Evolutionary conservation across 2,329 filamentous ascomycete genomes (phyloP).

Genomic region (Cyphellophora europaea): DNA sequence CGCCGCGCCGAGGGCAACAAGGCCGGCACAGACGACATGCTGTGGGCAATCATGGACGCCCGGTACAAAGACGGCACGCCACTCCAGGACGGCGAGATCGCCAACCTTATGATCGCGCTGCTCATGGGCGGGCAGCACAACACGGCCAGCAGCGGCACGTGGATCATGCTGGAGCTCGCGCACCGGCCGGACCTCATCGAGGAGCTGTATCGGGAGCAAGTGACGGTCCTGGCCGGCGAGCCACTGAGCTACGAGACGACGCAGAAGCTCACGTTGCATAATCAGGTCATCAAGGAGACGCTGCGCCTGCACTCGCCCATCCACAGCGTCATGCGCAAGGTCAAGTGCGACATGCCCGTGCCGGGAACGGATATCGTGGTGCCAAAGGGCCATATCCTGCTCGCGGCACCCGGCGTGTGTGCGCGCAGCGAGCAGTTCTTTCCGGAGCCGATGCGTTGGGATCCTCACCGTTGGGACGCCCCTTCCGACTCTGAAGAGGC

Average conservation of each 20-base stretch:
- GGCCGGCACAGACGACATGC: constrained; percentile 53
- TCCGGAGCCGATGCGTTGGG: constrained; percentile 72
- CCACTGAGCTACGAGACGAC: constrained; percentile 52
- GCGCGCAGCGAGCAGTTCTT: constrained; percentile 66
- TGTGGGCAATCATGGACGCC: constrained; percentile 68
- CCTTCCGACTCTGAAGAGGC: constrained; percentile 44
- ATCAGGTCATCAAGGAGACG: constrained; percentile 61
- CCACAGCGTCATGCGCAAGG: constrained; percentile 64
- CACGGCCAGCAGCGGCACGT: constrained; percentile 66
- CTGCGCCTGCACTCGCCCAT: constrained; percentile 63
- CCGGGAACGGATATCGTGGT: constrained; percentile 63
- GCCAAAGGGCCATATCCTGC: constrained; percentile 68
- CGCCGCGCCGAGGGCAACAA: constrained; percentile 41
- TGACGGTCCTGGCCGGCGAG: constrained; percentile 41
- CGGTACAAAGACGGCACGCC: constrained; percentile 63
- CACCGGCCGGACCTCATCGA: constrained; percentile 60
- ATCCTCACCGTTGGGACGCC: constrained; percentile 82
- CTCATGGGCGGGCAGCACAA: constrained; percentile 80
- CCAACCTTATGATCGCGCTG: constrained; percentile 78
- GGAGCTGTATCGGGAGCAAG: constrained; percentile 61
- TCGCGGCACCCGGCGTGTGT: constrained; percentile 77
- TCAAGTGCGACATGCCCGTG: constrained; percentile 56
- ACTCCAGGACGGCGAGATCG: constrained; percentile 66
- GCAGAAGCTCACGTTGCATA: constrained; percentile 50
- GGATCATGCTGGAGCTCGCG: constrained; percentile 68